A percentile compares a stretch with the other conserved stretches of the same genome.
Conservation (phyloP, 805 yeast genomes). For the Metschnikowia lachancei region DNA sequence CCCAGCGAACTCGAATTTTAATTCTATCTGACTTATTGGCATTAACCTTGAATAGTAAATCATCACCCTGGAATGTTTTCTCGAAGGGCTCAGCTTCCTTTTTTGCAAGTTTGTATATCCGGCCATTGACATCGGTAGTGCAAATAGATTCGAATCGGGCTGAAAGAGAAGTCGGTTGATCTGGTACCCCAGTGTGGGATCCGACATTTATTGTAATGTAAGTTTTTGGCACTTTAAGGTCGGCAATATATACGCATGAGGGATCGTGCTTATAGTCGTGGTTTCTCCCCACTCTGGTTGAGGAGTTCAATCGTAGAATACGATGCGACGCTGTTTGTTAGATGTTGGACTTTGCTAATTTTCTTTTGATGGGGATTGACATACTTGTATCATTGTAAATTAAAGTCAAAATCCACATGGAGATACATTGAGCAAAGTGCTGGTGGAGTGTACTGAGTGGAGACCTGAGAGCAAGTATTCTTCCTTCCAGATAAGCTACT, state of each 20-base stretch:
- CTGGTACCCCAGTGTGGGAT: background rate
- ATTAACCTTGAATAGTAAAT: constrained; percentile 16
- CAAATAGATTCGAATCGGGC: constrained; percentile 31
- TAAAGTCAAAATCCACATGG: constrained; percentile 20
- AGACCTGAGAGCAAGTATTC: background rate
- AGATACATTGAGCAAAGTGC: constrained; percentile 2
- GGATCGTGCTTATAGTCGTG: constrained; percentile 22
- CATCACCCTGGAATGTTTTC: constrained; percentile 8
- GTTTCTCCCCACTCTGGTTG: constrained; percentile 28
- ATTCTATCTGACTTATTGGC: constrained; percentile 19
- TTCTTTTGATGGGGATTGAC: constrained; percentile 1
- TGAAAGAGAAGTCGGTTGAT: constrained; percentile 19
- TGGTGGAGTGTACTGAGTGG: background rate
- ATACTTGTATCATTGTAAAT: constrained; percentile 15
- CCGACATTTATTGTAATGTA: constrained; percentile 25
- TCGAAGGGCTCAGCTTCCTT: constrained; percentile 14
- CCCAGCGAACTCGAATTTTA: constrained; percentile 23
- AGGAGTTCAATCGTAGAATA: constrained; percentile 12
- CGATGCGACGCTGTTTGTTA: constrained; percentile 18
- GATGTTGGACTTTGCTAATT: background rate
- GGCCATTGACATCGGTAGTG: constrained; percentile 29
- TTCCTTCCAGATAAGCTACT: background rate
- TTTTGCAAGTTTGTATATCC: constrained; percentile 20
- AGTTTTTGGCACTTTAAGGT: constrained; percentile 31
- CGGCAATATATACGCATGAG: constrained; percentile 26